A percentile compares a stretch with the other conserved stretches of the same genome.
phyloP scores from a whole-genome alignment of 1,284 basidiomycete genomes.

The Cryptococcus hybrid region DNA sequence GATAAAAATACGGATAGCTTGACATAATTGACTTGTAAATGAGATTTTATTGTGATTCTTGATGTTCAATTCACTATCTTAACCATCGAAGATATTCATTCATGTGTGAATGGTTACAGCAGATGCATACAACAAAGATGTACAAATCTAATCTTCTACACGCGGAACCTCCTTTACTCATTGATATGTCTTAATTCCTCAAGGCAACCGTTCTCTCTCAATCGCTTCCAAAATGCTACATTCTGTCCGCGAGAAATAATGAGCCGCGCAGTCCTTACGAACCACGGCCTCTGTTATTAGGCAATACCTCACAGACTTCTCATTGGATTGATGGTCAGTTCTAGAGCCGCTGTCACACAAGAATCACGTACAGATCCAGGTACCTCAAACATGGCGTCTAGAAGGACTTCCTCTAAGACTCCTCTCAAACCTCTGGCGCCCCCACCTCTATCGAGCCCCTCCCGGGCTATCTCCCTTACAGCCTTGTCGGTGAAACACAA shows the following conservation, averaged over 20 bases:
- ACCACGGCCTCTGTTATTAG: constrained; percentile 54
- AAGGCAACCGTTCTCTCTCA: neutral
- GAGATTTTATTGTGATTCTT: too few relatives aligned
- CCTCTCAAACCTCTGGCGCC: constrained; percentile 86
- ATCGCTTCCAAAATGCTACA: constrained; percentile 46
- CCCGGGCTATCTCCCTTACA: constrained; percentile 65
- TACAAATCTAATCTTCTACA: neutral
- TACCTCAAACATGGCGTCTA: constrained; percentile 85
- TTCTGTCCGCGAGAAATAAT: constrained; percentile 62
- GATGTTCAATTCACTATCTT: too few relatives aligned
- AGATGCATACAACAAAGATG: neutral
- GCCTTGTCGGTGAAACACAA: constrained; percentile 50
- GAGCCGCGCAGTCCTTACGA: too few relatives aligned
- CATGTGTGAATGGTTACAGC: too few relatives aligned
- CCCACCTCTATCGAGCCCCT: constrained; percentile 74
- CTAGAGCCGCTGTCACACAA: constrained; percentile 1
- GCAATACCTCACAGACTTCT: constrained; percentile 61
- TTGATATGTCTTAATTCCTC: neutral
- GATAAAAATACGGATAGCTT: too few relatives aligned
- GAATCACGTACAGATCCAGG: constrained; percentile 67
- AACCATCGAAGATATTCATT: neutral
- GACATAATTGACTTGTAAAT: too few relatives aligned
- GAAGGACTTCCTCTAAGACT: constrained; percentile 82
- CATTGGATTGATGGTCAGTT: constrained; percentile 1
- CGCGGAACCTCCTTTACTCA: neutral